Conservation (phyloP, 768 basidiomycete genomes). For the Tephrocybe sp. region DNA sequence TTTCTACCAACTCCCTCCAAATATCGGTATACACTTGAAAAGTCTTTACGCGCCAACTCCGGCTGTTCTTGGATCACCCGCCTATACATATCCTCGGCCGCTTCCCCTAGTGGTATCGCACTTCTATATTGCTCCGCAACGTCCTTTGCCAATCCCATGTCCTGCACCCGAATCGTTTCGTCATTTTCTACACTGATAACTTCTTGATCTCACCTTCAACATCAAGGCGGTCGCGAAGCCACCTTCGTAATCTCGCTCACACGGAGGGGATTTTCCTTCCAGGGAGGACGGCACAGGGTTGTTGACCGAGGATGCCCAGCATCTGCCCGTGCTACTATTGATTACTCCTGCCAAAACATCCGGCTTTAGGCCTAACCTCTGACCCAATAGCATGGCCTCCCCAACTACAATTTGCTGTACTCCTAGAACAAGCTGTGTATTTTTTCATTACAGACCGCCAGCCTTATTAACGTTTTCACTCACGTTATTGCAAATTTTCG, state of each 20-base stretch:
- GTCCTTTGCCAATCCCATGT: slow-evolving; percentile 78
- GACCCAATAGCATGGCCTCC: slow-evolving; percentile 90
- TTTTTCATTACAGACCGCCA: slow-evolving; percentile 12
- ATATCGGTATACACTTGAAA: slow-evolving; percentile 77
- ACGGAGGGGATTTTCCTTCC: slow-evolving; percentile 73
- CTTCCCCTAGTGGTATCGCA: slow-evolving; percentile 64
- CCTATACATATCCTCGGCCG: slow-evolving; percentile 64
- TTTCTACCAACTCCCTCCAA: too few species aligned
- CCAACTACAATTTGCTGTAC: slow-evolving; percentile 82
- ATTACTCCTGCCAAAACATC: slow-evolving; percentile 78
- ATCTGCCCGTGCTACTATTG: slow-evolving; percentile 81
- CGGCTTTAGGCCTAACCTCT: slow-evolving; percentile 78
- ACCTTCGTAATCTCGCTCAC: slow-evolving; percentile 80
- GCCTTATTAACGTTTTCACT: slow-evolving; percentile 33
- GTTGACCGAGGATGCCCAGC: slow-evolving; percentile 85
- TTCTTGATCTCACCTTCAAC: slow-evolving; percentile 59
- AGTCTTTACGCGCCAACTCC: slow-evolving; percentile 70
- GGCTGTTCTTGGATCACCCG: slow-evolving; percentile 52
- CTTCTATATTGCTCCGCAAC: slow-evolving; percentile 51
- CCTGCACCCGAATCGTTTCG: slow-evolving; percentile 41
- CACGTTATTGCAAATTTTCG: slow-evolving; percentile 91
- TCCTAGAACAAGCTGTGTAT: slow-evolving; percentile 61
- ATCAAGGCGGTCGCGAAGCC: slow-evolving; percentile 84
- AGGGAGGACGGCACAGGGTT: slow-evolving; percentile 83
- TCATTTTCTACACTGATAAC: background rate